Conservation (phyloP, 352 stramenopile genomes). For the Aphanomyces cochlioides region DNA sequence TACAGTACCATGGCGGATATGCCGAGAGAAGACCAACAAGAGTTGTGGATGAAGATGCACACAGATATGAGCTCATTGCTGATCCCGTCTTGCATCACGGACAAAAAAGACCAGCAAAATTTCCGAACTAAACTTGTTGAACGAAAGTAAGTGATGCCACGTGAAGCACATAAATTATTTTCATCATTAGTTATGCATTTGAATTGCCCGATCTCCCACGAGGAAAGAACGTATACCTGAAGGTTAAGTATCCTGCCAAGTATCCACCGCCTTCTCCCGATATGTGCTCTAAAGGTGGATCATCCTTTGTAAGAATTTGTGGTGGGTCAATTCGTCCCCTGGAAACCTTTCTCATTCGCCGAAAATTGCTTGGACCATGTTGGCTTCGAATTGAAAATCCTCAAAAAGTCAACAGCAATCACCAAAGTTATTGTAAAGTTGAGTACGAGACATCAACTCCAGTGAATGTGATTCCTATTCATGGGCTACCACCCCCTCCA, state of each 20-base stretch:
- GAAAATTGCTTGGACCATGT: slow-evolving; percentile 95
- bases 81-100: slow-evolving; percentile 75
- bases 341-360: slow-evolving; percentile 98
- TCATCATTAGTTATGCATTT: slow-evolving; percentile 90
- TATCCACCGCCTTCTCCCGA: slow-evolving; percentile 82
- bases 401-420: slow-evolving; percentile 53
- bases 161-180: not conserved
- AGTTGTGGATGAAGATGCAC: slow-evolving; percentile 81
- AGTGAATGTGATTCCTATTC: slow-evolving; percentile 86
- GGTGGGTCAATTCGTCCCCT: slow-evolving; percentile 89
- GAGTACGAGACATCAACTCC: slow-evolving; percentile 91
- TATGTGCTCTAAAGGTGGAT: slow-evolving; percentile 82
- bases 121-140: slow-evolving; percentile 95
- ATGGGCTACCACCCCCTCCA: slow-evolving; percentile 69
- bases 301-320: slow-evolving; percentile 94
- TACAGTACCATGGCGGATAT: slow-evolving; percentile 76
- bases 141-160: slow-evolving; percentile 65
- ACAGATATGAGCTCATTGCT: slow-evolving; percentile 91
- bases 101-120: slow-evolving; percentile 61
- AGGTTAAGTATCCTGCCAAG: slow-evolving; percentile 95
- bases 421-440: slow-evolving; percentile 89
- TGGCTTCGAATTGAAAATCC: slow-evolving; percentile 96
- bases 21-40: slow-evolving; percentile 84
- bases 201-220: slow-evolving; percentile 93
- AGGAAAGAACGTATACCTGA: slow-evolving; percentile 94